Base-by-base conservation (phyloP, 2,329 filamentous ascomycete species). In the Colletotrichum musae region DNA sequence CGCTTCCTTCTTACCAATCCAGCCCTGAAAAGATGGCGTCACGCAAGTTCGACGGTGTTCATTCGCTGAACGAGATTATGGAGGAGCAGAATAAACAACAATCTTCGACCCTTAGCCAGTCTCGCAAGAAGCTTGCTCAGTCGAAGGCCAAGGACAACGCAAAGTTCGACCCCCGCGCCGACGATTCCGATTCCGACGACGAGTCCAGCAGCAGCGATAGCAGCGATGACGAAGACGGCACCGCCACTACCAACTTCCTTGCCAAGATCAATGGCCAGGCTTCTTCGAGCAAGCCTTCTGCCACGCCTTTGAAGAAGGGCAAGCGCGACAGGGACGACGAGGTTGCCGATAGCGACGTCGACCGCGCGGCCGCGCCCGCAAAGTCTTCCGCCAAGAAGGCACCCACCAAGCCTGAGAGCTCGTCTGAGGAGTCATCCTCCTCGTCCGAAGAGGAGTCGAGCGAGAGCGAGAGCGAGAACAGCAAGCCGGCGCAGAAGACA, bases 291-390 rank as follows among this genome's bases (percentile, higher is more conserved):
- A 70, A 70, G 47, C 24, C 66, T 24, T 54, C 64, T 47, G 51
- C 50, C 12, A 59, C 67, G 7, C 66, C 71, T 6, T 28, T 65
- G 53, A 72, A 72, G 59, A 62, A 69, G 32, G 50, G 58, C 45
- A 65, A 69, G 62, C 77, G 74, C 67, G 75, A 72, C 75, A 78
- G 79, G 71, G 70, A 77, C 51, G 78, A 80, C 24, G 81, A 83
- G 70, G 82, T 83, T 68, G 80, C 80, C 74, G 81, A 83, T 65
- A 83, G 81, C 73, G 80, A 83, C 72, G 78, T 73, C 73, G 81
- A 82, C 69, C 78, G 78, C 63, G 76, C 75, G 54, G 71, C 77
- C 45, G 70, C 75, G 18, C 71, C 74, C 39, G 56, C 64, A 32
- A 71, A 71, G 9, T 57, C 61, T 24, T 52, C 58, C 13, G 70